These are phyloP conservation scores for Crithidia thermophila DNA, from an alignment of 208 protist genomes.

Conservation along the genomic window DNA sequence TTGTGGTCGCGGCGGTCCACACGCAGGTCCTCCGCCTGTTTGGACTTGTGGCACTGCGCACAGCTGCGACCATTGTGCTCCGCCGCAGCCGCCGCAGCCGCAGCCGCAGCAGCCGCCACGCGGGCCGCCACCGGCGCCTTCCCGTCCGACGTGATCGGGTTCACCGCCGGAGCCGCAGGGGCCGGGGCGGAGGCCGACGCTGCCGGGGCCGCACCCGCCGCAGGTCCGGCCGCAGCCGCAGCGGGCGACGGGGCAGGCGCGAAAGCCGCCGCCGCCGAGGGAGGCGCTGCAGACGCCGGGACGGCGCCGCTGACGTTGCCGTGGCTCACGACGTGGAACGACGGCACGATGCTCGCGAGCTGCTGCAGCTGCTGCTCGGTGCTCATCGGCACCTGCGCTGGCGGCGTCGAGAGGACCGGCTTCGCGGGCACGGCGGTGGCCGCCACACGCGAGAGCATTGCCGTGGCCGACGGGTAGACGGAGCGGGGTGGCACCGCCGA, in stretches of 20 bases:
- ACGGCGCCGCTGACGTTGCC: conserved; percentile 7
- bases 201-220: background rate
- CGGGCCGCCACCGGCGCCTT: conserved; percentile 2
- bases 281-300: conserved; percentile 4
- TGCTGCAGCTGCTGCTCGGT: conserved; percentile 41
- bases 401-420: background rate
- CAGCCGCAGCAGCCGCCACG: conserved; percentile 4
- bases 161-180: background rate
- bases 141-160: background rate
- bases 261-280: background rate
- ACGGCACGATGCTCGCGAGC: conserved; percentile 70
- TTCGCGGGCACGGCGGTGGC: background rate
- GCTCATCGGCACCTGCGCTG: conserved; percentile 12
- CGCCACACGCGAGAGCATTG: conserved; percentile 11
- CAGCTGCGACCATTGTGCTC: conserved; percentile 26
- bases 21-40: conserved; percentile 70
- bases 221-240: background rate
- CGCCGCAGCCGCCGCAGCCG: background rate
- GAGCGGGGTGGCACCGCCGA: conserved; percentile 2
- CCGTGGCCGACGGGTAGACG: conserved; percentile 26
- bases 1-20: conserved; percentile 49
- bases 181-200: background rate
- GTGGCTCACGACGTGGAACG: conserved; percentile 58
- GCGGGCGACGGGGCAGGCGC: background rate
- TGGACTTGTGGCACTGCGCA: conserved; percentile 56